Base-by-base conservation (phyloP, 2,329 filamentous ascomycete species). In the Ceratocystis diversiconidia region DNA sequence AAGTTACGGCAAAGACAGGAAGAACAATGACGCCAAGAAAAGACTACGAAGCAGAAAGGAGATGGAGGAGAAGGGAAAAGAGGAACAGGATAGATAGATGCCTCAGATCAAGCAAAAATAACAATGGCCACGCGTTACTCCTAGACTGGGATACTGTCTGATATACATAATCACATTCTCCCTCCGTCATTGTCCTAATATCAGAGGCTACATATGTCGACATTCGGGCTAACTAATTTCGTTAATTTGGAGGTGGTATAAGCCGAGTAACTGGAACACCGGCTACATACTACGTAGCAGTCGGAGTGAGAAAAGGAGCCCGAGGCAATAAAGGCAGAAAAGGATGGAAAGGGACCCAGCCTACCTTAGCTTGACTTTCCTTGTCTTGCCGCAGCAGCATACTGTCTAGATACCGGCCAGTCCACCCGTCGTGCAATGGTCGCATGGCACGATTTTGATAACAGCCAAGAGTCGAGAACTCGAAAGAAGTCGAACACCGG, bases 401-500 rank as follows among this genome's bases (percentile, higher is more conserved):
- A 57, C 32, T 32, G 52, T 32, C 25, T 57, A 3, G 28, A 52
- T 57, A 57, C 32, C 52, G 52, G 25, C 52, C 17, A 57, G 25
- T 32, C 52, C 22, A 36, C 32, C 32, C 8, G 8, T 17, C 28
- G 52, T 57, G 52, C 52, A 57, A 7, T 32, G 52, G 25, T 57
- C 52, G 28, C 52, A 57, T 57, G 52, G 52, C 25, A 57, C 52
- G 25, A 57, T 57, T 57, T 57, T 57, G 17, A 57, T 4, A 57
- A 32, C 52, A 57, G 50, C 50, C 19, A 30, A 57, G 50, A 57
- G n/a, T 50, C 46, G 15, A 57, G 52, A 32, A 12, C 32, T 36
- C 7, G 17, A 22, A 32, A 32, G 28, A 32, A 28, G 25, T 36
- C 25, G 48, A 57, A 57, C 52, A 32, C 52, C 22, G 28, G 28